Conservation (phyloP, 257 asterid genomes). For the Solanum rostratum region DNA sequence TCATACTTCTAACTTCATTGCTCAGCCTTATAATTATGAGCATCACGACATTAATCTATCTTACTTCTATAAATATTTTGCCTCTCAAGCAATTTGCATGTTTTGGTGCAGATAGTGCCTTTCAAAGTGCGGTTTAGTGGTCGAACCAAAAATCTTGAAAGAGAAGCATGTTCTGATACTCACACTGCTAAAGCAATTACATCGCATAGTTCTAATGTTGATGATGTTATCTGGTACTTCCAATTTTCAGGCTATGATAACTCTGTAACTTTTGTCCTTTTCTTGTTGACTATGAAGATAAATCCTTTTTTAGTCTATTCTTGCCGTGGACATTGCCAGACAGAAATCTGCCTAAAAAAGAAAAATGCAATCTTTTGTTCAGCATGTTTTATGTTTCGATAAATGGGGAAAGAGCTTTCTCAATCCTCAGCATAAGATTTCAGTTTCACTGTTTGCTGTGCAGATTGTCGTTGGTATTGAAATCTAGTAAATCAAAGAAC, state of each 20-base stretch:
- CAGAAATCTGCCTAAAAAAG: not conserved
- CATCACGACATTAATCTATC: not conserved
- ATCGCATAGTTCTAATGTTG: conserved; percentile 23
- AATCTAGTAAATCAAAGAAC: not conserved
- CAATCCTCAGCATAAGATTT: not conserved
- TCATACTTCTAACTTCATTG: not conserved
- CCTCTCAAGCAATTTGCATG: not conserved
- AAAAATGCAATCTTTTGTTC: not conserved
- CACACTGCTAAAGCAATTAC: conserved; percentile 19
- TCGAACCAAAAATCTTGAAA: conserved; percentile 26
- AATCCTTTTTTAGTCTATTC: not conserved
- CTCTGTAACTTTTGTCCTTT: not conserved
- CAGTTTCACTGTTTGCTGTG: not conserved
- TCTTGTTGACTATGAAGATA: not conserved
- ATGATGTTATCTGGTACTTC: conserved; percentile 52
- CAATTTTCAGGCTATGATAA: not conserved
- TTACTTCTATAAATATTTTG: not conserved
- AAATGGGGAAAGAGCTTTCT: not conserved
- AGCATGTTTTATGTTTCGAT: not conserved
- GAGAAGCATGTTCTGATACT: conserved; percentile 15
- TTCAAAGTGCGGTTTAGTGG: conserved; percentile 57
- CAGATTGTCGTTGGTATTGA: not conserved
- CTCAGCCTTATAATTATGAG: not conserved
- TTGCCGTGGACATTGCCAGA: not conserved
- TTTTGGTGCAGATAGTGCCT: conserved; percentile 47